Percentiles rank a stretch among this genome's conserved stretches.
phyloP scores from a whole-genome alignment of 306 rosid species.

The Trichosanthes truncata region DNA sequence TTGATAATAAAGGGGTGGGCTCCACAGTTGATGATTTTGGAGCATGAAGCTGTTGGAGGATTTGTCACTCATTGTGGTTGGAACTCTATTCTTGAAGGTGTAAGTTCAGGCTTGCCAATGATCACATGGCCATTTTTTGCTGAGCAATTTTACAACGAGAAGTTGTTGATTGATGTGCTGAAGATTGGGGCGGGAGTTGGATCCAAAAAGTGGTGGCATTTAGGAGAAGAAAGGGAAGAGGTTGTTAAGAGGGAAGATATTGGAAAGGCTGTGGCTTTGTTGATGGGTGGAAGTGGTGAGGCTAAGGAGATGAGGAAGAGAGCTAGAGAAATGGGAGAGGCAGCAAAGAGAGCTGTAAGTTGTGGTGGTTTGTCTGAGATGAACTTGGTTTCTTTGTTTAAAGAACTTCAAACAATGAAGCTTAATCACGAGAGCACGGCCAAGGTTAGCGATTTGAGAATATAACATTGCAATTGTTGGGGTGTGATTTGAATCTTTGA shows the following conservation, averaged over 20 bases:
- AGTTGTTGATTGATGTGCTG: not conserved
- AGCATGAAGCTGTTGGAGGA: not conserved
- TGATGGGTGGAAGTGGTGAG: not conserved
- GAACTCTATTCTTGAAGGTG: not conserved
- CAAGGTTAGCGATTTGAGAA: not conserved
- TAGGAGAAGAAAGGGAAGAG: not conserved
- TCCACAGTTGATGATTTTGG: not conserved
- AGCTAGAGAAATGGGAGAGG: not conserved
- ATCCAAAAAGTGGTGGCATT: not conserved
- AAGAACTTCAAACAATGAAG: not conserved
- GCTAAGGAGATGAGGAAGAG: not conserved
- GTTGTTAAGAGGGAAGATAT: not conserved
- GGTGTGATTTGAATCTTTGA: not conserved
- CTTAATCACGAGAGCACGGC: not conserved
- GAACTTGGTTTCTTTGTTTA: not conserved
- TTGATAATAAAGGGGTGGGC: not conserved
- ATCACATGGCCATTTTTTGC: not conserved
- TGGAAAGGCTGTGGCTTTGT: not conserved
- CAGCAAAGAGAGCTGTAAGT: not conserved
- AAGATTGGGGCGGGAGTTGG: not conserved
- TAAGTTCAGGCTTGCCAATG: not conserved
- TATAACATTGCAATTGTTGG: not conserved
- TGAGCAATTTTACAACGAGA: not conserved
- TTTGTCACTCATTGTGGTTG: not conserved
- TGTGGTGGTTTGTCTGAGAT: not conserved